Evolutionary conservation across 106 monocot species (phyloP), one percentile per base, ranked within the genome.

Genomic region (Hemerocallis citrina): DNA sequence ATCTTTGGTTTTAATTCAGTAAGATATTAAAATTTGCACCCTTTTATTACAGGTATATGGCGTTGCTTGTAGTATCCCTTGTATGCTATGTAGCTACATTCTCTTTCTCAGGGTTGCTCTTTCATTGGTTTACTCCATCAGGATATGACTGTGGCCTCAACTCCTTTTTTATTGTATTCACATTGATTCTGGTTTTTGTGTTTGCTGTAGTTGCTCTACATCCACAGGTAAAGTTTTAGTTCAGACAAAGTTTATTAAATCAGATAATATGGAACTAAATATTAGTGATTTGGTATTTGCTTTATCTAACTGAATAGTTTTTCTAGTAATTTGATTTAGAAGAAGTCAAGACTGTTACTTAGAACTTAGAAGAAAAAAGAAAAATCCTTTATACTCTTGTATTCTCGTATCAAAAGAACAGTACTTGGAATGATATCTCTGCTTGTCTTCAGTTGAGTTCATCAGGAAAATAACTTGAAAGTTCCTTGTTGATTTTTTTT

Each of bases 61-160:
- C 98, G 14, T 63, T 98, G 69, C 75, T 98, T 34, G 57, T 98
- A 45, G 73, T 98, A 20, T 98, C 98, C 31, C 78, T 88, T 38
- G 74, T 92, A 70, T 92, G 98, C 67, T 98, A 98, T 61, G 55
- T 85, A 44, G 88, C 68, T 40, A 79, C 98, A 28, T 92, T 98
- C 75, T 70, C 84, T 34, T 98, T 98, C 64, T 79, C 98, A 32
- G 98, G 88, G 29, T 45, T 98, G 31, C 82, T 98, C 24, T 98
- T 98, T 68, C 88, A 98, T 74, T 98, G 87, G 84, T 98, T 98
- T 66, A 76, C 92, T 59, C 88, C 91, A 61, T 98, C 96, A 14
- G 98, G 86, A 63, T 85, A 88, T 44, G 98, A 92, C 38, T 98
- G 98, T 68, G 80, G 98, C 23, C 82, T 98, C 59, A 98, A 98